Conservation (phyloP, 345 rosid species). For the Acer campestre region DNA sequence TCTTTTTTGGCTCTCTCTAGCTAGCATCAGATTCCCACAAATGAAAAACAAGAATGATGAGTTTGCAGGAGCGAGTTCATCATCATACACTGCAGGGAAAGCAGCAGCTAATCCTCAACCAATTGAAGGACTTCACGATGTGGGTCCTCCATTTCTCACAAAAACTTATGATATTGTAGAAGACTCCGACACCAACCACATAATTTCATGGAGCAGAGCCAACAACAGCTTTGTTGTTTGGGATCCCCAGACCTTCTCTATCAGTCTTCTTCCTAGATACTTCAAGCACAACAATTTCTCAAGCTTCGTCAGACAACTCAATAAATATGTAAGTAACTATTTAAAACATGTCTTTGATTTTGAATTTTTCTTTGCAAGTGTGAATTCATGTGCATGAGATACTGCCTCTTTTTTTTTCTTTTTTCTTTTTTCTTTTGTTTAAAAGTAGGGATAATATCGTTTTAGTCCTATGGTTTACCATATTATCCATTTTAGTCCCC, state of each 20-base stretch:
- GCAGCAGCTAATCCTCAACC: constrained; percentile 46
- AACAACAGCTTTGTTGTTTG: constrained; percentile 70
- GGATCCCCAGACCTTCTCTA: constrained; percentile 69
- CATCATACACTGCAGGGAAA: not conserved
- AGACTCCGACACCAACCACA: constrained; percentile 56
- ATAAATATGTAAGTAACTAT: constrained; percentile 62
- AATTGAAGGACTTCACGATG: constrained; percentile 59
- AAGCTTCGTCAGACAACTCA: constrained; percentile 81
- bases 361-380: not conserved
- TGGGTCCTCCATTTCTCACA: constrained; percentile 70
- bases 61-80: constrained; percentile 20
- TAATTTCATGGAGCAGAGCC: constrained; percentile 73
- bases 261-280: constrained; percentile 55
- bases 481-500: no score
- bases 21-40: not conserved
- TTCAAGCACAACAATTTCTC: constrained; percentile 88
- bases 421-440: no score
- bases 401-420: not conserved
- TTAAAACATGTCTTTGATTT: no score
- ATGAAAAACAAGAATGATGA: constrained; percentile 23
- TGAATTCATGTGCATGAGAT: not conserved
- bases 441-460: no score
- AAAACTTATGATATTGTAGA: constrained; percentile 74
- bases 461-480: no score
- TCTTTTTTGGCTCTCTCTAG: not conserved